phyloP scores from a whole-genome alignment of 2,329 filamentous ascomycete genomes.

The Ceratocystis cubensis region DNA sequence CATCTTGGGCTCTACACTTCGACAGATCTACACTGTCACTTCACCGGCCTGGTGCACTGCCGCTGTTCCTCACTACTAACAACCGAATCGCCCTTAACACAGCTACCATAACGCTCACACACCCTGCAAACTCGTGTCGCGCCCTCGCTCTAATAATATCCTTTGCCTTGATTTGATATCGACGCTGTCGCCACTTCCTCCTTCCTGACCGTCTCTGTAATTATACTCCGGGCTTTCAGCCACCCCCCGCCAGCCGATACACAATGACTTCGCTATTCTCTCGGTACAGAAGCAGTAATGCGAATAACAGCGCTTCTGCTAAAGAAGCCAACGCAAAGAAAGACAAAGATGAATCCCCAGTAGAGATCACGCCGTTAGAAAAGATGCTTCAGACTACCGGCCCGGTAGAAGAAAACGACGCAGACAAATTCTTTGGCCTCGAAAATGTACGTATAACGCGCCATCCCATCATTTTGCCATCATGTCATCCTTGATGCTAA shows the following conservation, averaged over 20 bases:
- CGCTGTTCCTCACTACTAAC: background rate
- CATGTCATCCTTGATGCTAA: conserved; percentile 28
- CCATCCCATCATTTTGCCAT: conserved; percentile 3
- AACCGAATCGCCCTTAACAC: too few species aligned
- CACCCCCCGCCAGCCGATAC: background rate
- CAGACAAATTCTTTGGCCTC: conserved; percentile 95
- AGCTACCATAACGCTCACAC: background rate
- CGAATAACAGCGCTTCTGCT: conserved; percentile 21
- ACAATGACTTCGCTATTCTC: conserved; percentile 18
- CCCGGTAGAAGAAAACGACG: conserved; percentile 71
- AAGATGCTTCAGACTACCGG: conserved; percentile 74
- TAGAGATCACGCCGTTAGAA: conserved; percentile 50
- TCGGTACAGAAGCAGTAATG: conserved; percentile 17
- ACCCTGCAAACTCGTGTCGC: background rate
- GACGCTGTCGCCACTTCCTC: background rate
- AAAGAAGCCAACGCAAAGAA: conserved; percentile 37
- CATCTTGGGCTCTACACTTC: background rate
- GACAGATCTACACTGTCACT: background rate
- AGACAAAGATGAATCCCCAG: conserved; percentile 46
- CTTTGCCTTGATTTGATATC: background rate
- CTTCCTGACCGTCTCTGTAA: background rate
- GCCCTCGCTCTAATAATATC: background rate
- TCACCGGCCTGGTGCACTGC: background rate
- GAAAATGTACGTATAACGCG: conserved; percentile 64
- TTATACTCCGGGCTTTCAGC: background rate